These are phyloP conservation scores for Hansenula sp. DNA, from an alignment of 1,139 yeast species.

Conservation along the genomic window DNA sequence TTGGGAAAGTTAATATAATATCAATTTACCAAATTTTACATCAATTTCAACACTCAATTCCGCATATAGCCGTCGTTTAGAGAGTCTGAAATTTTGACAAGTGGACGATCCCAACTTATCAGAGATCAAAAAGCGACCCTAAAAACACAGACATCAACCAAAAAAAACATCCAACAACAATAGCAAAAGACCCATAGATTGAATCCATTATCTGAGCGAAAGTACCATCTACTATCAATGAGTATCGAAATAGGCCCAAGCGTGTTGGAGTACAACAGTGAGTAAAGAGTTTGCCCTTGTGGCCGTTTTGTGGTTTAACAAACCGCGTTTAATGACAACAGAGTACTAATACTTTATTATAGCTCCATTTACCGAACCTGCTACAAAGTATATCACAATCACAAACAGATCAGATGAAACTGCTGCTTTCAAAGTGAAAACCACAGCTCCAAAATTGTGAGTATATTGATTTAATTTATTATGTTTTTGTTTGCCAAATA, in stretches of 20 bases:
- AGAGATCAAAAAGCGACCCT: no score
- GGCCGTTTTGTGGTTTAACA: not conserved
- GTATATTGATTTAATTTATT: constrained; percentile 11
- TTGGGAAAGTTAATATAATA: no score
- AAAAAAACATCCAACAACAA: not conserved
- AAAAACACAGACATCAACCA: not conserved
- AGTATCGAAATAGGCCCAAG: constrained; percentile 29
- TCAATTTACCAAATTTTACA: no score
- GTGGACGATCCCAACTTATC: no score
- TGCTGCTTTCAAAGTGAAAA: constrained; percentile 92
- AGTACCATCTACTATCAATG: not conserved
- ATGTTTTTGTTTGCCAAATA: not conserved
- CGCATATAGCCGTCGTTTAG: no score
- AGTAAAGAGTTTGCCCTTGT: constrained; percentile 26
- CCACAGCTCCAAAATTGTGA: constrained; percentile 89
- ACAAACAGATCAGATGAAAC: constrained; percentile 56
- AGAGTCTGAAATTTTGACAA: no score
- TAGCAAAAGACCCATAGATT: not conserved
- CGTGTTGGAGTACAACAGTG: constrained; percentile 61
- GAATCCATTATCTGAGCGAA: no score
- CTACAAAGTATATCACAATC: constrained; percentile 65
- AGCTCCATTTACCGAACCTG: constrained; percentile 67
- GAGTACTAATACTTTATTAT: not conserved
- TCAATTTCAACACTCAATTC: no score
- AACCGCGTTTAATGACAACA: no score